Percentiles rank a stretch among this genome's conserved stretches.
phyloP scores from a whole-genome alignment of 495 filamentous ascomycete genomes.

The Pyrenula aspistea region DNA sequence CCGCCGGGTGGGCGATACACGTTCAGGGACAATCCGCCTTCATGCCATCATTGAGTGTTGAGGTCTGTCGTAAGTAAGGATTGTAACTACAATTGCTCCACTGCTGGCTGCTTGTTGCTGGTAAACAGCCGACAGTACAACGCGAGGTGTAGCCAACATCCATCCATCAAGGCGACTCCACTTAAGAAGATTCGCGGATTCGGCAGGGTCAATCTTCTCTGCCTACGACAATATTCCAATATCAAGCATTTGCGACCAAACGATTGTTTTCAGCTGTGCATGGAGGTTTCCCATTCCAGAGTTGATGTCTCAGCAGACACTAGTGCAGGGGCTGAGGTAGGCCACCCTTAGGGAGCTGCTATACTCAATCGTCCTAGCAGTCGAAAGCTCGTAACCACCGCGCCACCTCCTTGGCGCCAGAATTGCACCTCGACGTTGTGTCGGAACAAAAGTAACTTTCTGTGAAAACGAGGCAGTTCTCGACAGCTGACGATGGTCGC shows the following conservation, averaged over 20 bases:
- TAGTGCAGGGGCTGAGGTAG: background rate
- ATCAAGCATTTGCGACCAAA: background rate
- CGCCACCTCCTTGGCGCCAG: background rate
- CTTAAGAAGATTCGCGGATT: background rate
- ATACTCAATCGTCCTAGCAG: background rate
- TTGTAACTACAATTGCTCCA: background rate
- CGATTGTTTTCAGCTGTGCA: background rate
- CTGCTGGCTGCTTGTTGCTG: background rate
- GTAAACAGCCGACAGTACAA: background rate
- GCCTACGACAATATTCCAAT: background rate
- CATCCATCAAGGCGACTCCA: background rate
- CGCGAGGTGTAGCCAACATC: background rate
- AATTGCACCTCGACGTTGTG: too few relatives aligned
- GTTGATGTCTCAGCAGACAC: background rate
- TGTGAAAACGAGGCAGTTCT: background rate
- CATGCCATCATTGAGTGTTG: background rate
- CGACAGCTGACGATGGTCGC: background rate
- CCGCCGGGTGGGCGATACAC: background rate
- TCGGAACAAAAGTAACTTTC: too few relatives aligned
- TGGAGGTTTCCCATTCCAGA: background rate
- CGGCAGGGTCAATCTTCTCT: background rate
- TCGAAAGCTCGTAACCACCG: background rate
- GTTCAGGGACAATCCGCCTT: background rate
- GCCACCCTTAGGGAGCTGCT: background rate
- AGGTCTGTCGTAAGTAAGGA: background rate